A percentile compares a stretch with the other conserved stretches of the same genome.
Conservation (phyloP, 805 yeast species). For the Ogataea salicorniae region DNA sequence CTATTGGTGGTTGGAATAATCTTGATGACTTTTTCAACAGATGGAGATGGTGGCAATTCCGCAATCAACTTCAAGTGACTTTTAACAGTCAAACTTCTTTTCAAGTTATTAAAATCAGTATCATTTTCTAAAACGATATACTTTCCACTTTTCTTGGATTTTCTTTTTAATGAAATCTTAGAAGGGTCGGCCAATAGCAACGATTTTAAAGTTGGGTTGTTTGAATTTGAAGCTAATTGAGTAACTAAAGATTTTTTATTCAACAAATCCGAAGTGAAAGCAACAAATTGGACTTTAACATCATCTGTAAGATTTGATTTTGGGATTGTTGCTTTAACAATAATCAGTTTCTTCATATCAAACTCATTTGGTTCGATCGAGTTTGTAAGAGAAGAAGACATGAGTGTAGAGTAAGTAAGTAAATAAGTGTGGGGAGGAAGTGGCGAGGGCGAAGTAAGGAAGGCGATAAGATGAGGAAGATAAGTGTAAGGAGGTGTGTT, state of each 20-base stretch:
- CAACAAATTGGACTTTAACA: background rate
- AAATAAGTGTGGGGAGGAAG: background rate
- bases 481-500: too few species aligned
- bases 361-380: background rate
- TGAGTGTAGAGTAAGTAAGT: background rate
- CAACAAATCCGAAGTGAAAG: constrained; percentile 5
- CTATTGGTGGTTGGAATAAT: background rate
- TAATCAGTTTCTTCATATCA: constrained; percentile 1
- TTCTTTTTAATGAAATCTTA: constrained; percentile 28
- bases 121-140: constrained; percentile 35
- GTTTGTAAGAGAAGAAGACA: background rate
- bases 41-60: background rate
- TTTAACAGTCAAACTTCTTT: constrained; percentile 45
- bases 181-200: background rate
- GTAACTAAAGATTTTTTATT: constrained; percentile 2
- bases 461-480: background rate
- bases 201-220: background rate
- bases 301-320: background rate
- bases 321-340: constrained; percentile 7
- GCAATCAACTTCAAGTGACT: constrained; percentile 34
- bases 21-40: background rate
- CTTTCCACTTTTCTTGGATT: constrained; percentile 40
- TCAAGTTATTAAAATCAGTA: constrained; percentile 39
- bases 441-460: background rate
- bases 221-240: background rate